Conservation (phyloP, 345 rosid species). For the Noccaea bulbosa region DNA sequence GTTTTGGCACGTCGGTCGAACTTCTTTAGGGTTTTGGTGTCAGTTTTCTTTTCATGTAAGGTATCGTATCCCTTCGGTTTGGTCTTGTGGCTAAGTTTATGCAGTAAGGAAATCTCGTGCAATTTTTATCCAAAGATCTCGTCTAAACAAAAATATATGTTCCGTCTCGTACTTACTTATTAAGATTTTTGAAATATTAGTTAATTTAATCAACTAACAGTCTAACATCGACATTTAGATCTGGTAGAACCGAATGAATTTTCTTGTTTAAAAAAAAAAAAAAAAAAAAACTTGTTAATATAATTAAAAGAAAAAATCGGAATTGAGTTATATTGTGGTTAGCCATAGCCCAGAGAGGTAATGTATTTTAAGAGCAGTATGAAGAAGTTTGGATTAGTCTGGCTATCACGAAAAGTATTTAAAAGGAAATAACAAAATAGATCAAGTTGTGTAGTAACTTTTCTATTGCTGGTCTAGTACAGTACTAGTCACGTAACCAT, state of each 20-base stretch:
- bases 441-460: conserved; percentile 6
- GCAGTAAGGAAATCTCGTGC: not conserved
- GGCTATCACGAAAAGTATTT: not conserved
- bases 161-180: not conserved
- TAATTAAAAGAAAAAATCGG: too few species aligned
- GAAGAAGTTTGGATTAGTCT: not conserved
- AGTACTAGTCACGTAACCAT: conserved; percentile 4
- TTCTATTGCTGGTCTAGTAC: not conserved
- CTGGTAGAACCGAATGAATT: conserved; percentile 2
- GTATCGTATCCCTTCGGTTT: conserved; percentile 13
- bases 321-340: not conserved
- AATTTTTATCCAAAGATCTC: not conserved
- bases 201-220: not conserved
- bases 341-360: not conserved
- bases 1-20: conserved; percentile 36
- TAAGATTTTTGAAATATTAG: not conserved
- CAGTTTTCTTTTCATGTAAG: conserved; percentile 13
- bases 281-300: not conserved
- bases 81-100: conserved; percentile 20
- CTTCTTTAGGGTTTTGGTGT: conserved; percentile 39
- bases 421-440: not conserved
- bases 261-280: too few species aligned
- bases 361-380: not conserved
- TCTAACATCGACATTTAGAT: not conserved
- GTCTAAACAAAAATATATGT: not conserved